A percentile compares a stretch with the other conserved stretches of the same genome.
These are phyloP conservation scores for Vachellia collinsii DNA, from an alignment of 306 rosid species.

Conservation along the genomic window DNA sequence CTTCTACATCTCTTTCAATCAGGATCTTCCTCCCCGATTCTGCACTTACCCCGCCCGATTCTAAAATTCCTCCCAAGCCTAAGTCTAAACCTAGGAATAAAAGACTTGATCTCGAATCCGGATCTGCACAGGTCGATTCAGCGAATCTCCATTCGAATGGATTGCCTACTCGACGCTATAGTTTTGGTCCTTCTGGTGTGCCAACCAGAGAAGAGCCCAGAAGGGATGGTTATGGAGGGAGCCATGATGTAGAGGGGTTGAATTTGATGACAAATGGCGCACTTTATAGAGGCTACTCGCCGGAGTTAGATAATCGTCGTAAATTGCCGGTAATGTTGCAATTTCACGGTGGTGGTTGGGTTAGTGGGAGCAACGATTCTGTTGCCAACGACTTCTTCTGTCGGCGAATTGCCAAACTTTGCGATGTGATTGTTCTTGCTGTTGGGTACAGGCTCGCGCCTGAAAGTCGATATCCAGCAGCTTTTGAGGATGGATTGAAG, in stretches of 20 bases:
- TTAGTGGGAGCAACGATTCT: constrained; percentile 88
- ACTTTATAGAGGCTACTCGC: constrained; percentile 76
- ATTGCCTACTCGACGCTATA: constrained; percentile 54
- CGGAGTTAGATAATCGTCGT: constrained; percentile 53
- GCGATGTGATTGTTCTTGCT: constrained; percentile 79
- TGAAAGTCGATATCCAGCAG: constrained; percentile 87
- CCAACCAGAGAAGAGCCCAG: constrained; percentile 43
- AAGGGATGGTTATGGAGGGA: constrained; percentile 45
- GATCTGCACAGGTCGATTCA: constrained; percentile 37
- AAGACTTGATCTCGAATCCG: constrained; percentile 43
- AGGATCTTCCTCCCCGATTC: constrained; percentile 96
- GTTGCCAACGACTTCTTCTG: constrained; percentile 81
- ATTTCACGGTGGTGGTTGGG: constrained; percentile 99
- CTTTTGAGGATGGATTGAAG: constrained; percentile 87
- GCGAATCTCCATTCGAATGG: constrained; percentile 9
- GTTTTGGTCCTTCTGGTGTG: constrained; percentile 56
- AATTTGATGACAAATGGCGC: constrained; percentile 57
- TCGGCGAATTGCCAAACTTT: constrained; percentile 73
- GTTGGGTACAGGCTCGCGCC: constrained; percentile 92
- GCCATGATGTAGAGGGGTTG: constrained; percentile 63
- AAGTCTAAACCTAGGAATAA: constrained; percentile 28
- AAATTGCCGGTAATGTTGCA: constrained; percentile 82
- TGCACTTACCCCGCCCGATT: constrained; percentile 64
- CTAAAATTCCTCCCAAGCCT: constrained; percentile 48
- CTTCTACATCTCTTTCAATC: constrained; percentile 71